Conservation (phyloP, 345 rosid species). For the Eutrema yunnanense region DNA sequence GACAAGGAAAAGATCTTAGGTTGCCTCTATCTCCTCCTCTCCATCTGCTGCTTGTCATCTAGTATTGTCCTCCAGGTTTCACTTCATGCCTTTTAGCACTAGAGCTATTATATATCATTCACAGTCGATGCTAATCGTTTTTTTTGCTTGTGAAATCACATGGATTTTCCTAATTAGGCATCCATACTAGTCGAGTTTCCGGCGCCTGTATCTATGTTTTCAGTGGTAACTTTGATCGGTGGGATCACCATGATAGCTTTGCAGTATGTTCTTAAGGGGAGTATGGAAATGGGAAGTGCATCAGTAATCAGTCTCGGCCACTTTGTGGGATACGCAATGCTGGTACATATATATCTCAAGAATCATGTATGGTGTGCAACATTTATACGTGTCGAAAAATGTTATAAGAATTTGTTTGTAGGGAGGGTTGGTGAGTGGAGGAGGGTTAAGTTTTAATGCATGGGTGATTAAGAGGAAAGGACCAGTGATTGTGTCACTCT, state of each 20-base stretch:
- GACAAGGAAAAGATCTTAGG: conserved; percentile 63
- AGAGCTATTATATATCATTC: neutral
- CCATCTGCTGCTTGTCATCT: conserved; percentile 54
- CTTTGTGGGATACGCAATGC: conserved; percentile 42
- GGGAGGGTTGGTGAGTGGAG: conserved; percentile 68
- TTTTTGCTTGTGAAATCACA: neutral
- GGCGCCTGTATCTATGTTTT: conserved; percentile 72
- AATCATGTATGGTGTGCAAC: neutral
- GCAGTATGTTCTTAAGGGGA: conserved; percentile 42
- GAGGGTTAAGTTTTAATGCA: conserved; percentile 66
- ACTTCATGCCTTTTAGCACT: neutral
- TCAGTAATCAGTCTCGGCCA: conserved; percentile 33
- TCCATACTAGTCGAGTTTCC: conserved; percentile 66
- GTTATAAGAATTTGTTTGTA: conserved; percentile 4
- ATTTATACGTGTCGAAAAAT: neutral
- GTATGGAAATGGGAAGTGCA: conserved; percentile 38
- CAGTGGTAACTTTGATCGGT: conserved; percentile 63
- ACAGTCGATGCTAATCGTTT: neutral
- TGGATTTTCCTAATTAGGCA: conserved; percentile 40
- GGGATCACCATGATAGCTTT: conserved; percentile 42
- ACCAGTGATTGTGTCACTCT: conserved; percentile 78
- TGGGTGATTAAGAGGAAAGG: conserved; percentile 91
- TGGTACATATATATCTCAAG: conserved; percentile 40
- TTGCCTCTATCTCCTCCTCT: conserved; percentile 58
- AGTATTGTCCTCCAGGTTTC: conserved; percentile 73